phyloP scores from a whole-genome alignment of 192 early-diverging fungal genomes.

The Coemansia sp. region DNA sequence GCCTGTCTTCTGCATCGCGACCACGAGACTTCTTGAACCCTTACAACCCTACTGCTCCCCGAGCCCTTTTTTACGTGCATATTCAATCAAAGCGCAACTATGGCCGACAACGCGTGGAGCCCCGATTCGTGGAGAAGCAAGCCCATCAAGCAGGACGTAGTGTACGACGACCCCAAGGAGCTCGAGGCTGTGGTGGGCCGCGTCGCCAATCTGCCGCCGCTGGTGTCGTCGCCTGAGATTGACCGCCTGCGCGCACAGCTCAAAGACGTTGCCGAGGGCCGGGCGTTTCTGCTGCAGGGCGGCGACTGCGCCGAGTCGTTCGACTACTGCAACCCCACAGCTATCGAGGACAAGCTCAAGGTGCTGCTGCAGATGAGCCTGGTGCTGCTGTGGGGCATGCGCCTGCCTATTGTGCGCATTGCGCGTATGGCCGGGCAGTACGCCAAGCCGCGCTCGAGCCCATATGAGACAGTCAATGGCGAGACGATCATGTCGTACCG shows the following conservation, averaged over 20 bases:
- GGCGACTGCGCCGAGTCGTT: slow-evolving; percentile 99
- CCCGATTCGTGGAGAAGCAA: slow-evolving; percentile 71
- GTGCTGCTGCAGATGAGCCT: slow-evolving; percentile 97
- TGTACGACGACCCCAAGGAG: slow-evolving; percentile 75
- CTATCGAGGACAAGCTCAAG: slow-evolving; percentile 95
- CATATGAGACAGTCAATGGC: slow-evolving; percentile 84
- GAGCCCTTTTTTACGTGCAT: not conserved
- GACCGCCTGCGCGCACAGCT: slow-evolving; percentile 79
- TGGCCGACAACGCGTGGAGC: slow-evolving; percentile 55
- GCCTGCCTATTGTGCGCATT: slow-evolving; percentile 91
- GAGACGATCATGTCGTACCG: slow-evolving; percentile 83
- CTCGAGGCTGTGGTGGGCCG: slow-evolving; percentile 71
- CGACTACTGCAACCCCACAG: slow-evolving; percentile 91
- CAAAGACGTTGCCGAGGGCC: slow-evolving; percentile 83
- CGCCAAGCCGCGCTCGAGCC: slow-evolving; percentile 94
- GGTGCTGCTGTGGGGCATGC: slow-evolving; percentile 89
- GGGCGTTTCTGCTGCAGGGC: slow-evolving; percentile 94
- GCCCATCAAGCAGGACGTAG: slow-evolving; percentile 85
- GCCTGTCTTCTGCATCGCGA: not conserved
- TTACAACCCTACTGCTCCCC: not conserved
- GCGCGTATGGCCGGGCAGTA: slow-evolving; percentile 99
- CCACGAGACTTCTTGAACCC: not conserved
- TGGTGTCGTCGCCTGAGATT: slow-evolving; percentile 89
- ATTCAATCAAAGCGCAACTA: not conserved
- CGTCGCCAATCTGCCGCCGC: slow-evolving; percentile 78